phyloP scores from a whole-genome alignment of 2,329 filamentous ascomycete species.

The Nigrospora oryzae region DNA sequence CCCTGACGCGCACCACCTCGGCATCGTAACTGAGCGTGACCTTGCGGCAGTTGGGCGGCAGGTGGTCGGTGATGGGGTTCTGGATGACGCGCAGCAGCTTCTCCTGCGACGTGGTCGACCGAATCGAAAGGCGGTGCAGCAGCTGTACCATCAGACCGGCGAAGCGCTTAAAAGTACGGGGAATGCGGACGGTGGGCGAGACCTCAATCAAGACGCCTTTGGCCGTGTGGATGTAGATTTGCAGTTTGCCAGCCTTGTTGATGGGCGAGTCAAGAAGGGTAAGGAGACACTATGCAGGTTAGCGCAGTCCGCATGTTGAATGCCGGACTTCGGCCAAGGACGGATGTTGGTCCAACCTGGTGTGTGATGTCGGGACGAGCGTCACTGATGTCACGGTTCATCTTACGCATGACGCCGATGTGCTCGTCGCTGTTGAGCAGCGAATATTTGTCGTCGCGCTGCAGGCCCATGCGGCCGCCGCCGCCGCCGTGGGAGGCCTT shows the following conservation, averaged over 20 bases:
- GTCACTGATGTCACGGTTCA: slow-evolving; percentile 98
- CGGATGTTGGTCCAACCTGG: slow-evolving; percentile 57
- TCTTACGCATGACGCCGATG: slow-evolving; percentile 98
- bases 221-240: slow-evolving; percentile 97
- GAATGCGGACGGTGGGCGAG: slow-evolving; percentile 94
- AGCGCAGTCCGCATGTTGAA: slow-evolving; percentile 35
- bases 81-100: slow-evolving; percentile 96
- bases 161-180: slow-evolving; percentile 97
- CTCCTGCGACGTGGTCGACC: slow-evolving; percentile 93
- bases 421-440: slow-evolving; percentile 98
- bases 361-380: slow-evolving; percentile 96
- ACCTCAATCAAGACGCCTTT: slow-evolving; percentile 97
- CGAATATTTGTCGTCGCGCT: slow-evolving; percentile 90
- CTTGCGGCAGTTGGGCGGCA: slow-evolving; percentile 95
- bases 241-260: slow-evolving; percentile 95
- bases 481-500: slow-evolving; percentile 70
- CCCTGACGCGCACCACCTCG: slow-evolving; percentile 74
- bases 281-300: slow-evolving; percentile 68
- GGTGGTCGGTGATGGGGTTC: slow-evolving; percentile 94
- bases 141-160: slow-evolving; percentile 98
- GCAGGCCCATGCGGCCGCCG: slow-evolving; percentile 51
- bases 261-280: slow-evolving; percentile 95
- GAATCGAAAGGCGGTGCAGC: slow-evolving; percentile 88
- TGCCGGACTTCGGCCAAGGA: slow-evolving; percentile 19
- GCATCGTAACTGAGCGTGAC: slow-evolving; percentile 94